Conservation (phyloP, 2,329 filamentous ascomycete species). For the Xylariaceae sp. region DNA sequence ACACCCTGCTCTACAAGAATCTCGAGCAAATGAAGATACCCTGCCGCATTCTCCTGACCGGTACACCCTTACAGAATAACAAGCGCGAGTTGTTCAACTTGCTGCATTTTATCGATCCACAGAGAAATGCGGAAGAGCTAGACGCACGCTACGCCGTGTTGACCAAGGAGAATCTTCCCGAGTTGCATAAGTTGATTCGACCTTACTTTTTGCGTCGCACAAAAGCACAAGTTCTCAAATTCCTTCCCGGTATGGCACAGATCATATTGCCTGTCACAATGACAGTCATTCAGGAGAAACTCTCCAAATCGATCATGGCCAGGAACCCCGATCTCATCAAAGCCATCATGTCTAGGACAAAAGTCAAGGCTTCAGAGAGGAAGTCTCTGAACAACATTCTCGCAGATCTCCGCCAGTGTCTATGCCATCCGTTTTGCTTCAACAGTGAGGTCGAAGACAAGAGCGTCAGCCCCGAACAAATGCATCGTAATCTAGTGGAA, state of each 20-base stretch:
- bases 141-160: constrained; percentile 76
- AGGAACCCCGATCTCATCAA: constrained; percentile 88
- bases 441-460: constrained; percentile 86
- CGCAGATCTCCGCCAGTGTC: constrained; percentile 89
- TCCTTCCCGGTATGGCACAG: constrained; percentile 88
- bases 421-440: constrained; percentile 97
- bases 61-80: constrained; percentile 91
- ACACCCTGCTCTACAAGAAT: constrained; percentile 74
- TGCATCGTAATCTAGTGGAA: constrained; percentile 81
- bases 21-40: constrained; percentile 72
- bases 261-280: constrained; percentile 96
- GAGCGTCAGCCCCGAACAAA: constrained; percentile 53
- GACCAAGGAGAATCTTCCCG: constrained; percentile 75
- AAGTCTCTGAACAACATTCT: constrained; percentile 89
- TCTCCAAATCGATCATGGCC: constrained; percentile 89
- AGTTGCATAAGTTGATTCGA: constrained; percentile 80
- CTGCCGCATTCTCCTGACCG: constrained; percentile 84
- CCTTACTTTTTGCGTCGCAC: constrained; percentile 71
- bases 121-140: constrained; percentile 65
- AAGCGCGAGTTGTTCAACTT: constrained; percentile 92
- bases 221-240: constrained; percentile 85
- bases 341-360: constrained; percentile 72
- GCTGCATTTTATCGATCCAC: constrained; percentile 85
- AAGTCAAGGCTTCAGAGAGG: constrained; percentile 67
- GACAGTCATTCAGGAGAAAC: constrained; percentile 87